Conservation (phyloP, 2,329 filamentous ascomycete genomes). For the Rosellinia necatrix region DNA sequence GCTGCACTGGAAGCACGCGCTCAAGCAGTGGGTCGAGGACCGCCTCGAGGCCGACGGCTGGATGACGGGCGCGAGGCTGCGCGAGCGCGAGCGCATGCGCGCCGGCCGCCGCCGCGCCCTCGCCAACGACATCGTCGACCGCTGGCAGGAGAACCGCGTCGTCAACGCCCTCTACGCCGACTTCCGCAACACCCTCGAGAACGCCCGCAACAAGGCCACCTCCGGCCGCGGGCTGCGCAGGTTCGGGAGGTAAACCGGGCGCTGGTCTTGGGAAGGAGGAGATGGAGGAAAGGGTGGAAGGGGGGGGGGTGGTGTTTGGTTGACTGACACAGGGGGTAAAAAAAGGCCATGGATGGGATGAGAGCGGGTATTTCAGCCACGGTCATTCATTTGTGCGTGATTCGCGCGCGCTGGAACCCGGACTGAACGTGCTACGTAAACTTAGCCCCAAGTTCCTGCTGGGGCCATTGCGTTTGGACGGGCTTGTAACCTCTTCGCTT, state of each 20-base stretch:
- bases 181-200: conserved; percentile 67
- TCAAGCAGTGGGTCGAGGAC: conserved; percentile 73
- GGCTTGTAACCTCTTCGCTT: too few relatives aligned
- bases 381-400: too few relatives aligned
- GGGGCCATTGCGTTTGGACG: too few relatives aligned
- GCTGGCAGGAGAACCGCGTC: conserved; percentile 64
- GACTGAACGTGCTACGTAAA: too few relatives aligned
- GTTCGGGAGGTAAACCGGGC: conserved; percentile 9
- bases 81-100: conserved; percentile 65
- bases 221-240: conserved; percentile 28
- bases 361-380: too few relatives aligned
- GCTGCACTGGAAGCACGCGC: conserved; percentile 74
- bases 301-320: too few relatives aligned
- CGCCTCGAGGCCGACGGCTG: conserved; percentile 64
- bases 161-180: conserved; percentile 66
- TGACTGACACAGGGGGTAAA: too few relatives aligned
- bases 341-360: too few relatives aligned
- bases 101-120: conserved; percentile 61
- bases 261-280: too few relatives aligned
- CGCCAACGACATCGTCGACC: conserved; percentile 66
- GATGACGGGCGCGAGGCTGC: conserved; percentile 60
- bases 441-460: too few relatives aligned
- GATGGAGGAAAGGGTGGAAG: too few relatives aligned
- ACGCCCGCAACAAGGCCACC: conserved; percentile 55
- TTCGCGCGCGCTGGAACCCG: too few relatives aligned